A percentile compares a stretch with the other conserved stretches of the same genome.
phyloP scores from a whole-genome alignment of 2,329 filamentous ascomycete species.

The Aspergillus ruber region DNA sequence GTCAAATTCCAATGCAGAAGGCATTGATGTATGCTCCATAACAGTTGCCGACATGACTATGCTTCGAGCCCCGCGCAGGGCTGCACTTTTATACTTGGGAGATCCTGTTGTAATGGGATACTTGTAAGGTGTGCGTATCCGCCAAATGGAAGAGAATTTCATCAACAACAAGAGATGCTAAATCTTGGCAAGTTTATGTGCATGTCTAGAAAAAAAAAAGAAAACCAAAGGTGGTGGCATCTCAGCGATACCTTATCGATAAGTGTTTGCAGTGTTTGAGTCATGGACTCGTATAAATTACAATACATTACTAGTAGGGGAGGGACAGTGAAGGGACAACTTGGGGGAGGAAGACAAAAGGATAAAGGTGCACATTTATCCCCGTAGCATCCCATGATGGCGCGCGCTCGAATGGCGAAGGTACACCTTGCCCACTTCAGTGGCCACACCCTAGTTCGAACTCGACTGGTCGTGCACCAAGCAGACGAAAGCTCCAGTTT shows the following conservation, averaged over 20 bases:
- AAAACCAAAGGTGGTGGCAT: neutral
- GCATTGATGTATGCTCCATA: conserved; percentile 28
- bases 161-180: neutral
- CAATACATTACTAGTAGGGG: too few species aligned
- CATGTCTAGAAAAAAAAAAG: neutral
- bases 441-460: too few species aligned
- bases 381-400: too few species aligned
- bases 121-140: neutral
- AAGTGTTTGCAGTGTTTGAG: neutral
- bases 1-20: conserved; percentile 69
- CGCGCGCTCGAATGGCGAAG: too few species aligned
- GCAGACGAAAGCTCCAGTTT: too few species aligned
- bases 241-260: neutral
- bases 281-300: too few species aligned
- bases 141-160: neutral
- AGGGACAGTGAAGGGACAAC: too few species aligned
- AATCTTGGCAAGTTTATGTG: neutral
- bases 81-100: neutral
- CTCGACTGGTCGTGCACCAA: too few species aligned
- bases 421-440: too few species aligned
- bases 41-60: conserved; percentile 25
- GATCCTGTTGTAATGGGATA: neutral
- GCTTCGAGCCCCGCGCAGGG: conserved; percentile 9
- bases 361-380: too few species aligned
- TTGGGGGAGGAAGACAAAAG: too few species aligned